Evolutionary conservation across 257 asterid genomes (phyloP).

Genomic region (Solanum rostratum): DNA sequence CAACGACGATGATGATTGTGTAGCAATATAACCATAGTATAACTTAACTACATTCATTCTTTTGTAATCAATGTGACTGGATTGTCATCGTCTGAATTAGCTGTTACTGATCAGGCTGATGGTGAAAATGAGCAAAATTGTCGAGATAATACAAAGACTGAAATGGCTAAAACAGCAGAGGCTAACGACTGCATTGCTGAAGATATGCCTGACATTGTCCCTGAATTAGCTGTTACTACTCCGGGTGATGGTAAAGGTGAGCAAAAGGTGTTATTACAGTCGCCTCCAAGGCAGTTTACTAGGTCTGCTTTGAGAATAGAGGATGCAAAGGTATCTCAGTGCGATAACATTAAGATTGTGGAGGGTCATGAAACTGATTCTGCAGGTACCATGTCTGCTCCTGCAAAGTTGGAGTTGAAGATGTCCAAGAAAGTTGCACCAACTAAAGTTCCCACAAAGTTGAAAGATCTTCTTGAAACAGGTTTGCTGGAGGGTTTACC

Average conservation of each 20-base stretch:
- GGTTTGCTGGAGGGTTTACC: constrained; percentile 74
- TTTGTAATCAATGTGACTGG: no score
- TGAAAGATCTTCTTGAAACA: constrained; percentile 74
- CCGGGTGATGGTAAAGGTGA: constrained; percentile 18
- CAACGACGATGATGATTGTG: no score
- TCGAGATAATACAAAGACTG: background rate
- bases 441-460: constrained; percentile 39
- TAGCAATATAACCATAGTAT: no score
- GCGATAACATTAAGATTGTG: constrained; percentile 8
- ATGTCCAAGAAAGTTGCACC: constrained; percentile 56
- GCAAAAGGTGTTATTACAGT: constrained; percentile 15
- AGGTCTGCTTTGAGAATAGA: constrained; percentile 39
- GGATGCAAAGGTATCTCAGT: constrained; percentile 12
- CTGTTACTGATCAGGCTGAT: background rate
- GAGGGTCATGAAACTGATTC: constrained; percentile 5
- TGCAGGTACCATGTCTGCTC: constrained; percentile 15
- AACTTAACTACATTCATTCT: no score
- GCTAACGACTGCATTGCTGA: background rate
- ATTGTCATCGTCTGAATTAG: no score
- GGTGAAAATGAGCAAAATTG: background rate
- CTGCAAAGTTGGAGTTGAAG: constrained; percentile 48
- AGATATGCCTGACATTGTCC: background rate
- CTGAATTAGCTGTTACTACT: background rate
- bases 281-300: constrained; percentile 40
- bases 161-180: background rate